Evolutionary conservation across 2,329 filamentous ascomycete genomes (phyloP).

Genomic region (Neofusicoccum umdonicola): DNA sequence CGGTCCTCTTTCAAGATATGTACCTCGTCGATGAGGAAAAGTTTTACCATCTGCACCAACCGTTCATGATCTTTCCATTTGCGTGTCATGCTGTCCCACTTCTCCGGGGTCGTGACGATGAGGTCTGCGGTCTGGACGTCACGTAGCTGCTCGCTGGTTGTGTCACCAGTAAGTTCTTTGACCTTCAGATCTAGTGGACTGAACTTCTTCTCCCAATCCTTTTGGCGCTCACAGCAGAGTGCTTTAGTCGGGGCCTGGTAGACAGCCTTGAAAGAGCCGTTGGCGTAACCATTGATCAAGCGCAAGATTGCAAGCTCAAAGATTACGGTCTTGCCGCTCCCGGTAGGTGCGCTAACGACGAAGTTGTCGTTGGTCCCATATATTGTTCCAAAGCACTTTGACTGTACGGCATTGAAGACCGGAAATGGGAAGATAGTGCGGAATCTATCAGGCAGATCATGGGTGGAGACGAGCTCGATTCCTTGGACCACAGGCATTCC

Average conservation of each 20-base stretch:
- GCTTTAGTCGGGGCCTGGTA: slow-evolving; percentile 86
- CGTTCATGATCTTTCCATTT: slow-evolving; percentile 81
- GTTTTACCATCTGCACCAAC: slow-evolving; percentile 70
- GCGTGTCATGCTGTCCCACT: slow-evolving; percentile 86
- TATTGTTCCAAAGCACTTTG: slow-evolving; percentile 68
- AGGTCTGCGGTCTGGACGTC: slow-evolving; percentile 73
- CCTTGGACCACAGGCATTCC: slow-evolving; percentile 52
- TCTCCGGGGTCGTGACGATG: slow-evolving; percentile 85
- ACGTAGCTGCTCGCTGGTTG: slow-evolving; percentile 63
- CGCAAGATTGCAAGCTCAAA: slow-evolving; percentile 80
- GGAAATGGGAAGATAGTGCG: slow-evolving; percentile 69
- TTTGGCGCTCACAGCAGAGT: slow-evolving; percentile 71
- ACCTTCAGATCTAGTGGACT: slow-evolving; percentile 64
- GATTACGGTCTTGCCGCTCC: slow-evolving; percentile 80
- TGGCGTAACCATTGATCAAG: slow-evolving; percentile 57
- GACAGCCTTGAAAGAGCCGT: slow-evolving; percentile 71
- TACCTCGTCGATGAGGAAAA: slow-evolving; percentile 85
- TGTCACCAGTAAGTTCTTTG: slow-evolving; percentile 80
- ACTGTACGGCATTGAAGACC: slow-evolving; percentile 79
- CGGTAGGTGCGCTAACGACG: slow-evolving; percentile 77
- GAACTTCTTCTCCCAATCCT: slow-evolving; percentile 78
- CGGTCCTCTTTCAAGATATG: slow-evolving; percentile 79
- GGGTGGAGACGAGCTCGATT: slow-evolving; percentile 58
- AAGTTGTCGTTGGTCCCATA: slow-evolving; percentile 72
- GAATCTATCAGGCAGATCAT: slow-evolving; percentile 67